Percentiles rank a stretch among this genome's conserved stretches.
Evolutionary conservation across 352 stramenopile genomes (phyloP).

Genomic region (Peronospora belbahrii): DNA sequence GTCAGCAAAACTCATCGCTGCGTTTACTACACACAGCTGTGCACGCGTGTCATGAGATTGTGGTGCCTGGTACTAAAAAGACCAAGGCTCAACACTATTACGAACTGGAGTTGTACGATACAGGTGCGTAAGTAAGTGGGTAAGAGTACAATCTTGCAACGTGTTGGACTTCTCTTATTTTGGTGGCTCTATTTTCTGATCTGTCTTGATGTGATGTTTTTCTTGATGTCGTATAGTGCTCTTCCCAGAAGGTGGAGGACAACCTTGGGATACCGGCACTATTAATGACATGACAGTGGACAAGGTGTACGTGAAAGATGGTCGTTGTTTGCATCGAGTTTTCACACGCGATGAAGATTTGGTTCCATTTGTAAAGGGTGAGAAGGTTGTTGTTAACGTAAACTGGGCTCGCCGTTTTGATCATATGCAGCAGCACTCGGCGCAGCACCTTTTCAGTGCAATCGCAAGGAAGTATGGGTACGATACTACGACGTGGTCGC

Average conservation of each 20-base stretch:
- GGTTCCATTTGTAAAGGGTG: slow-evolving; percentile 32
- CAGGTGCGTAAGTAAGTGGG: slow-evolving; percentile 20
- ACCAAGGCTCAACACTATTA: slow-evolving; percentile 33
- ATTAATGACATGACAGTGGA: slow-evolving; percentile 43
- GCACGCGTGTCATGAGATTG: slow-evolving; percentile 26
- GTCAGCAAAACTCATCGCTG: slow-evolving; percentile 60
- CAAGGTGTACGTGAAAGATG: slow-evolving; percentile 57
- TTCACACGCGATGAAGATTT: slow-evolving; percentile 11
- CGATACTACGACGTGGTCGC: slow-evolving; percentile 75
- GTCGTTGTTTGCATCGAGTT: slow-evolving; percentile 57
- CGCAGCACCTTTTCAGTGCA: slow-evolving; percentile 83
- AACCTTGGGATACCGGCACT: slow-evolving; percentile 75
- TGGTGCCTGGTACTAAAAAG: slow-evolving; percentile 27
- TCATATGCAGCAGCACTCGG: slow-evolving; percentile 88
- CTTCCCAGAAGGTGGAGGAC: slow-evolving; percentile 81
- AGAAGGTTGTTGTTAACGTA: slow-evolving; percentile 47
- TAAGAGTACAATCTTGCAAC: neutral
- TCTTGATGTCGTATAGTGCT: slow-evolving; percentile 36
- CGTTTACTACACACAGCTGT: slow-evolving; percentile 42
- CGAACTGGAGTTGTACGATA: slow-evolving; percentile 64
- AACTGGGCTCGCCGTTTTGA: slow-evolving; percentile 78
- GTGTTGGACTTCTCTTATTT: neutral
- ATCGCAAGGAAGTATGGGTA: slow-evolving; percentile 67
- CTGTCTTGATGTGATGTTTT: slow-evolving; percentile 5
- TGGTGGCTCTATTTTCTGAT: neutral